Base-by-base conservation (phyloP, 495 filamentous ascomycete species). In the Wilcoxina mikolae region DNA sequence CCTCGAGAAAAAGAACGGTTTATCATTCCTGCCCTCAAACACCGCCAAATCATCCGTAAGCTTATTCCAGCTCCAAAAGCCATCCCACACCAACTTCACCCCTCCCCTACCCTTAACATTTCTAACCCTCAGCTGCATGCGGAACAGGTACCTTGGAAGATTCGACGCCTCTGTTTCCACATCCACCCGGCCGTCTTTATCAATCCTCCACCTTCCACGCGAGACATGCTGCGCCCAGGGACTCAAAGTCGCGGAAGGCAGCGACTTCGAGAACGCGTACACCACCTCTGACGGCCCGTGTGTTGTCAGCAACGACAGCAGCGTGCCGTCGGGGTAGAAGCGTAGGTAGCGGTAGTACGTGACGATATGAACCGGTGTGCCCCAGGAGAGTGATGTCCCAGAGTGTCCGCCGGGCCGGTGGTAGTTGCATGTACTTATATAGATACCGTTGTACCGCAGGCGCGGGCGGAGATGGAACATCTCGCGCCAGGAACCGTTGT, bases 331-430 rank as follows among this genome's bases (percentile, higher is more conserved):
- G 20, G 87, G 83, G 71, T 93, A 94, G 69, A 96, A 91, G 11
- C 91, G 83, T 0, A 98, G 74, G 66, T 96, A 98, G 33, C 91
- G 85, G 71, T 91, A 96, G 69, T 96, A 98, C 0, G 91, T 98
- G 31, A 98, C 88, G 50, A 95, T 94, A 63, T 90, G 88, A 18
- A 96, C 83, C 11, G 93, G 91, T 20, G 78, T 81, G 65, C 80
- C 80, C 86, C 62, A 66, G 4, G 62, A 65, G 2, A 54, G 51
- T 12, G 35, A 22, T 3, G 3, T 3, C 1, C 51, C 51, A 12
- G 22, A 1, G 74, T 54, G 33, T 61, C 80, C 81, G 48, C 91
- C 91, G 1, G 85, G 70, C 1, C 91, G 84, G 28, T 83, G 79
- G 68, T 98, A 98, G 70, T 96, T 96, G 45, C 94, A 86, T 0